Percentiles rank a stretch among this genome's conserved stretches.
These are phyloP conservation scores for Glycine soja DNA, from an alignment of 306 rosid species.

Conservation along the genomic window DNA sequence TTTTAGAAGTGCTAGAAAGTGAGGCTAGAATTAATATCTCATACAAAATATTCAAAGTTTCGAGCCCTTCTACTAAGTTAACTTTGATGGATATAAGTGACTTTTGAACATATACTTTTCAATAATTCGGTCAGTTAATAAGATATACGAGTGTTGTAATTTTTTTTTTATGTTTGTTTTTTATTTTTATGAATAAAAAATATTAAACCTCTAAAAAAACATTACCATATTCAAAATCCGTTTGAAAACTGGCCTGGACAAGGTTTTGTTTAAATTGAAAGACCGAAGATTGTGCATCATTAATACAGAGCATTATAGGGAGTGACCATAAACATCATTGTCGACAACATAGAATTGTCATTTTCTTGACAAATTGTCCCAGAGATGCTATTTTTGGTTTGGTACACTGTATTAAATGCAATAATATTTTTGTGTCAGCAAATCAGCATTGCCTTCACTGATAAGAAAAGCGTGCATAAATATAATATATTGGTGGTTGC, in stretches of 20 bases:
- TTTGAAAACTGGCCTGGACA: not conserved
- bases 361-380: slow-evolving; percentile 24
- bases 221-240: not conserved
- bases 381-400: slow-evolving; percentile 23
- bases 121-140: too few relatives aligned
- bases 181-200: too few relatives aligned
- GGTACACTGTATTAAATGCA: slow-evolving; percentile 37
- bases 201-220: too few relatives aligned
- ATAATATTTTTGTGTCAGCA: not conserved
- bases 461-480: slow-evolving; percentile 33
- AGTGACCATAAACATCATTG: slow-evolving; percentile 1
- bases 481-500: slow-evolving; percentile 17
- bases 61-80: too few relatives aligned
- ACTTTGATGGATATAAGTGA: too few relatives aligned
- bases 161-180: too few relatives aligned
- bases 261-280: not conserved
- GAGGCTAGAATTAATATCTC: too few relatives aligned
- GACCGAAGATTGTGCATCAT: not conserved
- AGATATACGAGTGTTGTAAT: too few relatives aligned
- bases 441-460: slow-evolving; percentile 39
- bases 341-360: slow-evolving; percentile 12
- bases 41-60: too few relatives aligned
- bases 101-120: too few relatives aligned
- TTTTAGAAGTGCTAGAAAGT: too few relatives aligned
- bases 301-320: slow-evolving; percentile 3